Base-by-base conservation (phyloP, 139 green algal genomes). In the Micractinium sp. region DNA sequence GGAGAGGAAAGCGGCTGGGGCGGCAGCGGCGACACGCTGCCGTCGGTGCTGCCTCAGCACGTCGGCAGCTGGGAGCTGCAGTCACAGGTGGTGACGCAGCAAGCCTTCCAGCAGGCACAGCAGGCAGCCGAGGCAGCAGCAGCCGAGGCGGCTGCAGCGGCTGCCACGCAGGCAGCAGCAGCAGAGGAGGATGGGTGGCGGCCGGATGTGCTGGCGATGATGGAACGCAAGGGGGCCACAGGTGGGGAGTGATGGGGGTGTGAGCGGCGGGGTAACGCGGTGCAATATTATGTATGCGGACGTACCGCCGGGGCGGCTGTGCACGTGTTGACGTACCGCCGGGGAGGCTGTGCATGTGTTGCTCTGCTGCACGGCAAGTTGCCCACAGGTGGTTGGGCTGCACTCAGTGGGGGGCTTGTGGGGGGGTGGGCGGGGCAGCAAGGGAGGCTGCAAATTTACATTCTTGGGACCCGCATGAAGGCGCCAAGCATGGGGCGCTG, bases 31-130 rank as follows among this genome's bases (percentile, higher is more conserved):
- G 41, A 33, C 81, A 87, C 83, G 4, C 66, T 67, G 29, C 83
- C 39, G 66, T 87, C 83, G 27, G 83, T 87, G 41, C 85, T 88
- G 85, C 85, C 85, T 22, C 85, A 88, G 69, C 85, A 63, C 19
- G 69, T 73, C 12, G 85, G 71, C 69, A 56, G 71, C 85, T 88
- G 71, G 71, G 85, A 88, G 85, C 25, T 87, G 25, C 83, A 87
- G 38, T 87, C 83, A n/a, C 31, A 47, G 71, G 47, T 56, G 69
- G 27, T 60, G 19, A 82, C 85, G 41, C 85, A 88, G 85, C 85
- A 88, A 20, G 71, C 85, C 4, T 60, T 73, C 19, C 69, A 71
- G 47, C 85, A 87, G 39, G 83, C 67, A 2, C 83, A 87, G 38
- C 63, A 31, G 63, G 63, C 63, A 2, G 83, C 83, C 16, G 61